Evolutionary conservation across 2,329 filamentous ascomycete genomes (phyloP), one percentile per base, ranked within the genome.

Genomic region (Alternaria triticimaculans): DNA sequence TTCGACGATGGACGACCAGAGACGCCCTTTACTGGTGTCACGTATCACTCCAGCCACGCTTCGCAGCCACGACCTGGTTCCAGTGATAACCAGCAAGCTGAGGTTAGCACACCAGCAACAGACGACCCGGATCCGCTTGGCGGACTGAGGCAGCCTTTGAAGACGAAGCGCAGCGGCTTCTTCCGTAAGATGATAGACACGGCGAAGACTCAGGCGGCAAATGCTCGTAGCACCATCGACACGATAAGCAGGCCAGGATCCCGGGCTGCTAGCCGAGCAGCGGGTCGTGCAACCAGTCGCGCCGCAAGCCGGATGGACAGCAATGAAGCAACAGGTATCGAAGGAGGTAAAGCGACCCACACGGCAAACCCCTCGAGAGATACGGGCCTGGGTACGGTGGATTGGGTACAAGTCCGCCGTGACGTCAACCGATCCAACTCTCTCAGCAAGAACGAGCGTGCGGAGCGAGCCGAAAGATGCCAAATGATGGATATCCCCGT

Each of bases 381-480:
- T 18, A 91, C 91, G 86, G 93, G 91, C 3, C 80, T 91, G 7
- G 86, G 82, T 71, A 83, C 85, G 2, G 87, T 92, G 14, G 95
- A 98, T 78, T 99, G 96, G 94, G 94, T 99, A n/a, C 94, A 98
- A 78, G 94, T 98, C 21, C 91, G 96, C 37, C 89, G 96, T 49
- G 96, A 99, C 80, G 91, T 99, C 50, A 98, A 99, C 79, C 88
- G 96, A 37, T 97, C 95, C 4, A 98, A 97, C 76, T 96, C 95
- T 0, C 85, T 97, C 41, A 97, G 94, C 80, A 90, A 90, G 65
- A 96, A 95, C 68, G 96, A 99, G 82, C 88, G 90, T 20, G 86
- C 89, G 43, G 96, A 99, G 77, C 86, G 95, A 58, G 90, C 88
- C 46, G 95, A 99, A 73, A 88, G 95, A 58, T 97, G 94, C 75